Evolutionary conservation across 2,329 filamentous ascomycete species (phyloP).

Genomic region (Dactylonectria macrodidyma): DNA sequence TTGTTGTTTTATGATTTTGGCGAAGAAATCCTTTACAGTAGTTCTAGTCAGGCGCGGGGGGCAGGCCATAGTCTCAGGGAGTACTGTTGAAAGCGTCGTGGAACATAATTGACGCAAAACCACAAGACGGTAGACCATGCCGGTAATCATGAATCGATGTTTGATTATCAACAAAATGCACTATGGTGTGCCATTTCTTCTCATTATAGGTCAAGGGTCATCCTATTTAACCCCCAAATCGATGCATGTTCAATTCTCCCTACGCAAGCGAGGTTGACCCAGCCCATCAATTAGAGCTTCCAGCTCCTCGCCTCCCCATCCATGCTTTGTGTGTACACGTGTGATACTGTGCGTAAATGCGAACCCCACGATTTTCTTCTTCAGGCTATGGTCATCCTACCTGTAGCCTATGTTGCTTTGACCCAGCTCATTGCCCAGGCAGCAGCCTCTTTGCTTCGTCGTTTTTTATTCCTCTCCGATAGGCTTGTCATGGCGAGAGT

Average conservation of each 20-base stretch:
- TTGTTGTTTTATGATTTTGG: neutral
- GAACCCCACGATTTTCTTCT: neutral
- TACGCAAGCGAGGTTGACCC: neutral
- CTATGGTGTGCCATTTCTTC: neutral
- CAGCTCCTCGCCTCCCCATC: neutral
- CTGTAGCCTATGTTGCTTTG: neutral
- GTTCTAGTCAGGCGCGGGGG: neutral
- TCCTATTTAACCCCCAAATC: neutral
- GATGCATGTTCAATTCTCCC: neutral
- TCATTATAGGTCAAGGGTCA: neutral
- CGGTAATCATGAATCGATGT: too few relatives aligned
- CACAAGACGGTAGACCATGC: neutral
- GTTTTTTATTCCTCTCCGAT: conserved; percentile 46
- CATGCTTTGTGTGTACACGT: neutral
- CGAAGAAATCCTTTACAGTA: neutral
- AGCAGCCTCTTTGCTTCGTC: neutral
- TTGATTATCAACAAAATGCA: neutral
- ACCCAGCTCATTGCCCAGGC: neutral
- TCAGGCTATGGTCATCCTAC: neutral
- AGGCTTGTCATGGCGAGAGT: conserved; percentile 71
- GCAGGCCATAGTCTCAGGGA: neutral
- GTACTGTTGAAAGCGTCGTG: neutral
- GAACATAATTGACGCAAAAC: neutral
- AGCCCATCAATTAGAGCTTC: neutral
- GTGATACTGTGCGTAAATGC: neutral